A percentile compares a stretch with the other conserved stretches of the same genome.
phyloP scores from a whole-genome alignment of 116 monocot species.

The Posidonia oceanica region DNA sequence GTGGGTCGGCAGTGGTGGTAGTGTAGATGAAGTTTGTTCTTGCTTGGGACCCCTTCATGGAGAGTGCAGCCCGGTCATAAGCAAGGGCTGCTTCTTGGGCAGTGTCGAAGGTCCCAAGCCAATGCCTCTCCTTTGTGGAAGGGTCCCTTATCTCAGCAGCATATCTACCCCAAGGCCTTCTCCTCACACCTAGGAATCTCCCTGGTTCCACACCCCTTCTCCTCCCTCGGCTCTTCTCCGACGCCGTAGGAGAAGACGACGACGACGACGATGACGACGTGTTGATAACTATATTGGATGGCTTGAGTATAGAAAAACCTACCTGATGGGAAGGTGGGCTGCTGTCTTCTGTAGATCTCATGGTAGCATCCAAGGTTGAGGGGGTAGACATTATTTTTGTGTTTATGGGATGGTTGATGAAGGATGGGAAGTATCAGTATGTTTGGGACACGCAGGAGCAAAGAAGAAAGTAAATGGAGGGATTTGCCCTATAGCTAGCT shows the following conservation, averaged over 20 bases:
- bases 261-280: constrained; percentile 11
- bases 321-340: constrained; percentile 12
- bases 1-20: background rate
- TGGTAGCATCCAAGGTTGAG: constrained; percentile 7
- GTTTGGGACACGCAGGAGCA: background rate
- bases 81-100: constrained; percentile 48
- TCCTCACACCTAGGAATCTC: constrained; percentile 38
- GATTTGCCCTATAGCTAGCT: background rate
- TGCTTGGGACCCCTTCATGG: constrained; percentile 39
- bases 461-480: background rate
- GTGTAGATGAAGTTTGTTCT: constrained; percentile 46
- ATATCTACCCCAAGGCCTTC: constrained; percentile 45
- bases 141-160: constrained; percentile 49
- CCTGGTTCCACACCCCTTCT: constrained; percentile 36
- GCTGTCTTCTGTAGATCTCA: constrained; percentile 7
- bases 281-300: background rate
- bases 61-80: constrained; percentile 41
- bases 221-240: constrained; percentile 23
- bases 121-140: constrained; percentile 38
- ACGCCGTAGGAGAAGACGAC: constrained; percentile 1
- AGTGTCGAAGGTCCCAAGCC: constrained; percentile 52
- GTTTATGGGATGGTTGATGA: background rate
- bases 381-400: constrained; percentile 13
- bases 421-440: background rate
- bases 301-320: constrained; percentile 13